Conservation (phyloP, 164 flowering plant genomes). For the Piper longum region DNA sequence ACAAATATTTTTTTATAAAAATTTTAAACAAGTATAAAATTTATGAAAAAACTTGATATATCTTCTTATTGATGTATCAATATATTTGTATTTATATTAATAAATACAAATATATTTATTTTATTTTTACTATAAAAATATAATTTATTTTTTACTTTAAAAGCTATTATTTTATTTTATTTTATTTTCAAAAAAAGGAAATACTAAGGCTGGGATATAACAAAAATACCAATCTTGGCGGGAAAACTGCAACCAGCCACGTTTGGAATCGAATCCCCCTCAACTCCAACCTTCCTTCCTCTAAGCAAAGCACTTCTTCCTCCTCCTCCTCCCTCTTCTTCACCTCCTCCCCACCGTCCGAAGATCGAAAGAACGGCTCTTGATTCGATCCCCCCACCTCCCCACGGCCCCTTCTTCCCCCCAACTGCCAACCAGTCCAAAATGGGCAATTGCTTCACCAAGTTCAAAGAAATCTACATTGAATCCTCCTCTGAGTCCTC, state of each 20-base stretch:
- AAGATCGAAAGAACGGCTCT: too few relatives aligned
- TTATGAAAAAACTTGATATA: not conserved
- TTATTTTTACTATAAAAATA: too few relatives aligned
- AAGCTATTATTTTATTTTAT: not conserved
- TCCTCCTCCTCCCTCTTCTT: too few relatives aligned
- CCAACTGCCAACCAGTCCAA: not conserved
- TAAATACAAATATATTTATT: not conserved
- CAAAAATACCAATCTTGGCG: not conserved
- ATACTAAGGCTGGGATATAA: not conserved
- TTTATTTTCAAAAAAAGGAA: not conserved
- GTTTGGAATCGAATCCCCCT: not conserved
- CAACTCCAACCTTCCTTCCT: not conserved
- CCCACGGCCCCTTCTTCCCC: not conserved
- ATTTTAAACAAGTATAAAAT: not conserved
- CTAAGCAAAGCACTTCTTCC: slow-evolving; percentile 1
- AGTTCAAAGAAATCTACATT: not conserved
- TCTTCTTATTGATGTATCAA: not conserved
- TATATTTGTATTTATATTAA: not conserved
- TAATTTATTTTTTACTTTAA: too few relatives aligned
- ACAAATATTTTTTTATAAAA: too few relatives aligned
- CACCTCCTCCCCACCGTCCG: not conserved
- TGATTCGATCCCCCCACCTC: too few relatives aligned
- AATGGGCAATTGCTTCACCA: slow-evolving; percentile 1
- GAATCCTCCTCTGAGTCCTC: not conserved
- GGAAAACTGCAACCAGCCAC: not conserved